Evolutionary conservation across 768 basidiomycete genomes (phyloP), one percentile per base, ranked within the genome.

Genomic region (Suillus hirtellus): DNA sequence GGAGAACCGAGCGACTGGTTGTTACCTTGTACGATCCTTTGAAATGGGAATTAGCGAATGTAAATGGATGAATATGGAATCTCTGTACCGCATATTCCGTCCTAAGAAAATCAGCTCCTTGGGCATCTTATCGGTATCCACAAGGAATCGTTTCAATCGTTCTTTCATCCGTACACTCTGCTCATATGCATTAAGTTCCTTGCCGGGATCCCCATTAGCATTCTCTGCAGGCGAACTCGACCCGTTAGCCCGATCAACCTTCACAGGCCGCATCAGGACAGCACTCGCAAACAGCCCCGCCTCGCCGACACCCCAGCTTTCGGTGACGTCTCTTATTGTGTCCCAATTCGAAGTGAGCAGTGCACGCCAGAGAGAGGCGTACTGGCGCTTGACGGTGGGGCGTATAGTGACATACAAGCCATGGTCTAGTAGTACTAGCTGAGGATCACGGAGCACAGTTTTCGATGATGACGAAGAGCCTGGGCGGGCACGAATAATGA

Each of bases 361-460:
- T 19, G 82, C 82, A 59, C 86, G 82, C 94, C 94, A 95, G 5
- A 96, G 78, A 4, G 79, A 76, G 19, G 90, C 89, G 80, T 95
- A 96, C 62, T 96, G 85, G 38, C 81, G 77, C 65, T 85, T 83
- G 73, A 97, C 94, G 1, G 79, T 72, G 19, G 88, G 83, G 17
- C 85, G 74, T 4, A 95, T 82, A 9, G 80, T 79, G 44, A 96
- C 91, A 71, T 96, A 97, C 12, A 98, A 78, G 1, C 96, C 96
- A 72, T 98, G 96, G 72, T 98, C 96, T 68, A 98, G 86, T 14
- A 97, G 80, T 38, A 97, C 90, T 65, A 94, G 80, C 68, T 91
- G 88, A 2, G 86, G 81, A 6, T 73, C 68, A 0, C 81, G 82
- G 21, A 77, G 68, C 17, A 70, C 70, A 21, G 87, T 86, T 31